Base-by-base conservation (phyloP, 2,329 filamentous ascomycete species). In the Hymenoscyphus fraxineus region DNA sequence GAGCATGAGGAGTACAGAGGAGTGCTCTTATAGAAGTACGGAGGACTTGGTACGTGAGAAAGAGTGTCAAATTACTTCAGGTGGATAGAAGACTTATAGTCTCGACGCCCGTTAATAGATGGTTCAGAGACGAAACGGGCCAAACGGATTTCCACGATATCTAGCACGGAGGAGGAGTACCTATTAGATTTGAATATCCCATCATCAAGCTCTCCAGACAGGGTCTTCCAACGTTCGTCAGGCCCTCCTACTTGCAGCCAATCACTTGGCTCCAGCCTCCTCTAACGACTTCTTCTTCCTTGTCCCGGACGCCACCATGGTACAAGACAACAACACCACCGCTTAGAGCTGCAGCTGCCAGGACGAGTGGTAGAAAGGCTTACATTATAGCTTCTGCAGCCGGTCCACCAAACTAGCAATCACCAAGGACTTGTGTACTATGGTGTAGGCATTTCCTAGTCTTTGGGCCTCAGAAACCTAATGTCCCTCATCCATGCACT, bases 391-490 rank as follows among this genome's bases (percentile, higher is more conserved):
- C 35, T 31, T 59, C 27, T 40, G 31, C 39, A 31, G 41, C 13
- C 19, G 39, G 41, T 27, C 56, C 40, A 44, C 32, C 35, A 35
- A 22, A 31, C 35, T 19, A 55, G 41, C 41, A n/a, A 16, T 6
- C 27, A 44, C 58, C 22, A 31, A 59, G 16, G 19, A 22, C 40
- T 19, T 38, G 44, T 22, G 64, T 35, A 35, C 0, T 10, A 6
- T 35, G 6, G 9, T 35, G 35, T 35, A 35, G 35, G 35, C 35
- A 35, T 35, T 35, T 64, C 65, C 64, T 67, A 65, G 64, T 58
- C 66, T 64, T 61, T 64, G 59, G 64, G 60, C 66, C 67, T 61
- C 66, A 66, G 65, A 66, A 65, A 59, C 69, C 65, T 66, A 67
- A 40, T 64, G 51, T 56, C 64, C 47, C 65, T 65, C 62, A 67